Evolutionary conservation across 768 basidiomycete genomes (phyloP), one percentile per base, ranked within the genome.

Genomic region (Hypholoma fasciculare): DNA sequence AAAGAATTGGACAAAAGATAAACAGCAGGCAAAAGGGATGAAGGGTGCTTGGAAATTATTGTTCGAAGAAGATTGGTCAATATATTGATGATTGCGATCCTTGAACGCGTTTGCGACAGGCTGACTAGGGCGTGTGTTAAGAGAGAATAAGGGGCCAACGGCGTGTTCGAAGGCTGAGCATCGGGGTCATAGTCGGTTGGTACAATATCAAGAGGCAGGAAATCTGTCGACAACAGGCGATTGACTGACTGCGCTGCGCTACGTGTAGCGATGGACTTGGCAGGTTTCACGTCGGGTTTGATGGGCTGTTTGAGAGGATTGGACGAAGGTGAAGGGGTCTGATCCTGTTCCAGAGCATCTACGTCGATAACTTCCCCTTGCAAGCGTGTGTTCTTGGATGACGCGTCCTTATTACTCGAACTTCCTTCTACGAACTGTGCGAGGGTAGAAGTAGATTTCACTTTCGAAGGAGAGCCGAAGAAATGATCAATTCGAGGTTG

Each of bases 1-100:
- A 94, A 78, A 19, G 89, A 83, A 69, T 94, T 95, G 12, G 92
- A 92, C 34, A 94, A 76, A 19, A 94, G 82, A 68, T 94, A 94
- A 7, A 94, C 73, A 37, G 90, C 80, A n/a, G 90, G 82, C 47
- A 89, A 74, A 44, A 96, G 80, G 40, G 91, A 89, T 19, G 77
- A 54, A 0, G 90, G 83, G 64, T 94, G 84, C 63, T 85, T 82
- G 39, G 74, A 68, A 59, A 86, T 78, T 52, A 96, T 79, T 19
- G 83, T 79, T 27, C 89, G 86, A 8, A 96, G 71, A 27, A 88
- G 79, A 64, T 96, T 96, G 38, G 87, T 88, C 56, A 92, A 72
- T 16, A 79, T 81, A 65, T 88, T 85, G 59, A 85, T 69, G 54
- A 93, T 92, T 36, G 76, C 67, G 51, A 86, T 89, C 26, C 92